Percentiles rank a stretch among this genome's conserved stretches.
Conservation (phyloP, 371 early-diverging fungal genomes). For the Nosema muscidifuracis region DNA sequence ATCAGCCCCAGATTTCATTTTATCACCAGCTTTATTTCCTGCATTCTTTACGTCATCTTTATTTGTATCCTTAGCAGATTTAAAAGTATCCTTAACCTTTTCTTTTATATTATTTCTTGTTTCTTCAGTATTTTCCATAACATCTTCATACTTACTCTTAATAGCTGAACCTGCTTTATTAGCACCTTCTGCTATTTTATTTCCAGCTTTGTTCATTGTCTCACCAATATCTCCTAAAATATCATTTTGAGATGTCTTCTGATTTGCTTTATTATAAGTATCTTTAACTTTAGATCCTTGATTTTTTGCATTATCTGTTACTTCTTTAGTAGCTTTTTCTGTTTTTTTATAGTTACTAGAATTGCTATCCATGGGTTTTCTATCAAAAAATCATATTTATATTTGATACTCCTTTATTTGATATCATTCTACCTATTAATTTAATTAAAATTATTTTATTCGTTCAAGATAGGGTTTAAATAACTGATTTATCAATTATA, state of each 20-base stretch:
- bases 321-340: slow-evolving; percentile 4
- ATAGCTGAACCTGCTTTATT: too few species aligned
- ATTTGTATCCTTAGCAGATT: background rate
- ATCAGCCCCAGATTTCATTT: background rate
- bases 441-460: too few species aligned
- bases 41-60: background rate
- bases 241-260: background rate
- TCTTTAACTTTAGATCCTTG: background rate
- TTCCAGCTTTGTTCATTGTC: background rate
- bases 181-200: background rate
- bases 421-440: too few species aligned
- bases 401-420: too few species aligned
- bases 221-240: background rate
- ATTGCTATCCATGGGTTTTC: too few species aligned
- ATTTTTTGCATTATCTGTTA: background rate
- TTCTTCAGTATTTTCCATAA: background rate
- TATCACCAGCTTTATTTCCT: background rate
- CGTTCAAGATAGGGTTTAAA: too few species aligned
- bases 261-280: background rate
- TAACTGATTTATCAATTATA: too few species aligned
- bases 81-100: background rate
- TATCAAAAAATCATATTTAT: too few species aligned
- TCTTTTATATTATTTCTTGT: too few species aligned
- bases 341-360: too few species aligned
- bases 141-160: too few species aligned